phyloP scores from a whole-genome alignment of 2,329 filamentous ascomycete genomes.

The Pseudodiploospora longispora region DNA sequence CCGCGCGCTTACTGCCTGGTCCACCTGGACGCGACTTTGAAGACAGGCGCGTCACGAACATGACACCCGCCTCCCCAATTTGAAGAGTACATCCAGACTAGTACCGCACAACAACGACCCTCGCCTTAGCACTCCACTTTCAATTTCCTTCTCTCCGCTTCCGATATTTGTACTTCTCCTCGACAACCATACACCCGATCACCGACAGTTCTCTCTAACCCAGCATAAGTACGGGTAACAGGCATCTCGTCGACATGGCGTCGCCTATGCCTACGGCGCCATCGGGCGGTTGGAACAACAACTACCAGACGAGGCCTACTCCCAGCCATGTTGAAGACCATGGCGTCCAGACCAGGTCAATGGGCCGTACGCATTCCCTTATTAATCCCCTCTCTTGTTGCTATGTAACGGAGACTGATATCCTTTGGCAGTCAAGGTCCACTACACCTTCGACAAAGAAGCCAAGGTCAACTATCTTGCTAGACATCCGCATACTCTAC shows the following conservation, averaged over 20 bases:
- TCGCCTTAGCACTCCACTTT: no score
- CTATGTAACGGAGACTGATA: constrained; percentile 5
- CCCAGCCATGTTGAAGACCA: constrained; percentile 29
- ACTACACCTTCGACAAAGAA: constrained; percentile 91
- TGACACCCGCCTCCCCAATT: constrained; percentile 29
- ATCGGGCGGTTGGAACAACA: constrained; percentile 23
- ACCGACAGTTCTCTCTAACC: not conserved
- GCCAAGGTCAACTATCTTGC: constrained; percentile 85
- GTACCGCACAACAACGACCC: no score
- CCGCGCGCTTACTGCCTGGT: constrained; percentile 5
- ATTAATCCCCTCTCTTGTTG: not conserved
- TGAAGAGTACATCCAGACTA: constrained; percentile 17
- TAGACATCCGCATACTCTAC: constrained; percentile 69
- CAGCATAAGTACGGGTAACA: not conserved
- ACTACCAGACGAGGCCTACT: constrained; percentile 21
- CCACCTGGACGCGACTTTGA: constrained; percentile 21
- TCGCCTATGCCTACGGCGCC: constrained; percentile 28
- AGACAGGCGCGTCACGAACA: constrained; percentile 30
- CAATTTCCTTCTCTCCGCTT: no score
- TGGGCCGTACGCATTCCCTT: constrained; percentile 53
- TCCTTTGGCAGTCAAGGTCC: constrained; percentile 68
- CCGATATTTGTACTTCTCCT: no score
- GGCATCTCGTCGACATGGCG: constrained; percentile 24
- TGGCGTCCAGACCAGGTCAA: constrained; percentile 51
- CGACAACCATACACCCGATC: no score